These are phyloP conservation scores for Hypomyces rosellus DNA, from an alignment of 2,329 filamentous ascomycete species.

Conservation along the genomic window DNA sequence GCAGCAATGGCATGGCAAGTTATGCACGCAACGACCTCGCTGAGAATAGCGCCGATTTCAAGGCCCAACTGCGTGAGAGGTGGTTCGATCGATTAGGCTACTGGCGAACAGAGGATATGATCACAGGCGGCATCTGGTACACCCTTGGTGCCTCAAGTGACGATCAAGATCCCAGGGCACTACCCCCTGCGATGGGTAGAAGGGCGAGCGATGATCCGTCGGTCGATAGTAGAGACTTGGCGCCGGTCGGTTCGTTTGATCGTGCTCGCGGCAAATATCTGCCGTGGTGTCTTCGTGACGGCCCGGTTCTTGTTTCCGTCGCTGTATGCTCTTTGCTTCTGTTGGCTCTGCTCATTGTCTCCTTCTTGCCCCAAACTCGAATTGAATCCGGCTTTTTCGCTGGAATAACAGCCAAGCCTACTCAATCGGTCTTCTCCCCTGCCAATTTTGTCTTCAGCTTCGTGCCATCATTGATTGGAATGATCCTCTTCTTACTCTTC, in stretches of 20 bases:
- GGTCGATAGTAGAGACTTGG: conserved; percentile 23
- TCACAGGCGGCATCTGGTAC: conserved; percentile 66
- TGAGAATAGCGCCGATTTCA: conserved; percentile 44
- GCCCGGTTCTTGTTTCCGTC: conserved; percentile 59
- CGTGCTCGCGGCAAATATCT: conserved; percentile 53
- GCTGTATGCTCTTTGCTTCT: conserved; percentile 56
- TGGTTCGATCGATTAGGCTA: conserved; percentile 74
- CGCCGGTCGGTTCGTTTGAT: conserved; percentile 16
- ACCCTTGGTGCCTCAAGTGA: conserved; percentile 54
- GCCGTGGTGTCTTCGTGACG: conserved; percentile 68
- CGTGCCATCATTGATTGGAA: conserved; percentile 61
- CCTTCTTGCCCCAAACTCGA: conserved; percentile 64
- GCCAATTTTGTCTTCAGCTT: conserved; percentile 86
- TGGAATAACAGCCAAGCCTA: conserved; percentile 54
- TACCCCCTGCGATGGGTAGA: conserved; percentile 21
- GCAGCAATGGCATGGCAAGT: conserved; percentile 69
- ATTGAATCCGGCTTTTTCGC: conserved; percentile 68
- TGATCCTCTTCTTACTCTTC: conserved; percentile 60
- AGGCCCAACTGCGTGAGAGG: conserved; percentile 45
- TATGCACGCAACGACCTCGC: conserved; percentile 63
- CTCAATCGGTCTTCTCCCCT: conserved; percentile 64
- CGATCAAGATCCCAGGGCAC: conserved; percentile 17
- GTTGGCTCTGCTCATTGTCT: conserved; percentile 67
- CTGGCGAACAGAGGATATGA: conserved; percentile 65
- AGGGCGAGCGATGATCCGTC: conserved; percentile 26